Conservation (phyloP, 2,329 filamentous ascomycete genomes). For the Arthrobotrys entomopaga region DNA sequence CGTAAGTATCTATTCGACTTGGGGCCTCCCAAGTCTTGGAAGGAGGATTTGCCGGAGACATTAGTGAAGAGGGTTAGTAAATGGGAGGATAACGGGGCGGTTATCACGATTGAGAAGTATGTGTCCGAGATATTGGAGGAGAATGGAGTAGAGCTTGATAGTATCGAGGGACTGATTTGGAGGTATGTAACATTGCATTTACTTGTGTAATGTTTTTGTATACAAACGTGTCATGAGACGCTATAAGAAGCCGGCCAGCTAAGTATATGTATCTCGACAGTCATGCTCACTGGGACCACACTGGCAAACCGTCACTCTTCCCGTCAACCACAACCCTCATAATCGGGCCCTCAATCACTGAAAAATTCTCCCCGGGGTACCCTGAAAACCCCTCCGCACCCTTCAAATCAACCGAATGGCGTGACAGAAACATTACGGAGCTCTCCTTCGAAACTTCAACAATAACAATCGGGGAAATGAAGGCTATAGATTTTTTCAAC, state of each 20-base stretch:
- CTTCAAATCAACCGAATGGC: constrained; percentile 60
- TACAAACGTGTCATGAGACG: no score
- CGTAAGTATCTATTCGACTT: constrained; percentile 39
- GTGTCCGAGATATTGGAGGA: constrained; percentile 39
- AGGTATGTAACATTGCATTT: constrained; percentile 24
- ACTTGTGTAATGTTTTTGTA: no score
- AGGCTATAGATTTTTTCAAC: constrained; percentile 68
- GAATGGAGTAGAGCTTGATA: constrained; percentile 15
- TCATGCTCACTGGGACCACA: constrained; percentile 70
- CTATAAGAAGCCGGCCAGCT: no score
- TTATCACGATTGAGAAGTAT: constrained; percentile 36
- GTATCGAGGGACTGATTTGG: constrained; percentile 36
- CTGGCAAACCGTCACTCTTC: constrained; percentile 69
- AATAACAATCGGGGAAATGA: constrained; percentile 64
- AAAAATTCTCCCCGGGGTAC: constrained; percentile 63
- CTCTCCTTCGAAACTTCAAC: constrained; percentile 60
- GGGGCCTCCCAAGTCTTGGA: constrained; percentile 43
- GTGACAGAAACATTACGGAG: constrained; percentile 60
- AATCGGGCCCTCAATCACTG: constrained; percentile 64
- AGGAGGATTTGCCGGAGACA: constrained; percentile 23
- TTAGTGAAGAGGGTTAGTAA: constrained; percentile 8
- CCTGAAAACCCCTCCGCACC: constrained; percentile 62
- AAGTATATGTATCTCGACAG: not conserved
- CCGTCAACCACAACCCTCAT: constrained; percentile 64
- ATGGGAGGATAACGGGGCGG: constrained; percentile 36